These are phyloP conservation scores for Picochlorum sp. DNA, from an alignment of 139 green algal species.

Conservation along the genomic window DNA sequence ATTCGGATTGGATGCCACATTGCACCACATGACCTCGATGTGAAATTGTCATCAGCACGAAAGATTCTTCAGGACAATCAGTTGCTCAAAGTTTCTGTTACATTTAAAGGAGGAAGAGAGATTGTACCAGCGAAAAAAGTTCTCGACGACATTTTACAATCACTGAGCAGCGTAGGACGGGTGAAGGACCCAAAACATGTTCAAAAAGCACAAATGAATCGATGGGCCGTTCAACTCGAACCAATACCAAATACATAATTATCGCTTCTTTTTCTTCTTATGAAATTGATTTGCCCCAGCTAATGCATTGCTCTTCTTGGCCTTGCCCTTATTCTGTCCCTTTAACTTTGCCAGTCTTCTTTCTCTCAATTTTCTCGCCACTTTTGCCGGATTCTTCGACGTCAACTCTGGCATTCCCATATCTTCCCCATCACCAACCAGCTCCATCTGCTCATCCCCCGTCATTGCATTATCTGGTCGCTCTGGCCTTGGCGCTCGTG, in stretches of 20 bases:
- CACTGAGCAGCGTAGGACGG: constrained; percentile 2
- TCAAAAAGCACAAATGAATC: neutral
- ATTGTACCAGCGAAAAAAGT: constrained; percentile 16
- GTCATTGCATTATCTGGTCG: neutral
- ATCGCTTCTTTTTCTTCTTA: constrained; percentile 19
- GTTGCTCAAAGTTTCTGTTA: constrained; percentile 19
- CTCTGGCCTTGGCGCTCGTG: constrained; percentile 15
- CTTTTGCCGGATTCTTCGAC: constrained; percentile 5
- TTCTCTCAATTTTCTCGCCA: constrained; percentile 6
- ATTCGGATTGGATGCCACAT: constrained; percentile 20
- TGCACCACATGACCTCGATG: constrained; percentile 19
- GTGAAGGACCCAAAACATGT: constrained; percentile 1
- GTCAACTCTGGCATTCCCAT: neutral
- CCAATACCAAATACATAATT: neutral
- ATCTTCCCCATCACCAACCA: neutral
- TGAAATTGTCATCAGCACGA: constrained; percentile 17
- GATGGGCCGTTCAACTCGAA: neutral
- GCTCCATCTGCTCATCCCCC: neutral
- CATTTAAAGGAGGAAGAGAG: constrained; percentile 20
- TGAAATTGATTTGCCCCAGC: constrained; percentile 15
- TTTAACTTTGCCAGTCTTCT: constrained; percentile 1
- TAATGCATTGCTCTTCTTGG: constrained; percentile 13
- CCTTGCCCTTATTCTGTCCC: neutral
- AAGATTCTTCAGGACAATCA: constrained; percentile 22
- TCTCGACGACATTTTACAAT: constrained; percentile 8